phyloP scores from a whole-genome alignment of 2,329 filamentous ascomycete genomes.

The Phaeoacremonium minimum region DNA sequence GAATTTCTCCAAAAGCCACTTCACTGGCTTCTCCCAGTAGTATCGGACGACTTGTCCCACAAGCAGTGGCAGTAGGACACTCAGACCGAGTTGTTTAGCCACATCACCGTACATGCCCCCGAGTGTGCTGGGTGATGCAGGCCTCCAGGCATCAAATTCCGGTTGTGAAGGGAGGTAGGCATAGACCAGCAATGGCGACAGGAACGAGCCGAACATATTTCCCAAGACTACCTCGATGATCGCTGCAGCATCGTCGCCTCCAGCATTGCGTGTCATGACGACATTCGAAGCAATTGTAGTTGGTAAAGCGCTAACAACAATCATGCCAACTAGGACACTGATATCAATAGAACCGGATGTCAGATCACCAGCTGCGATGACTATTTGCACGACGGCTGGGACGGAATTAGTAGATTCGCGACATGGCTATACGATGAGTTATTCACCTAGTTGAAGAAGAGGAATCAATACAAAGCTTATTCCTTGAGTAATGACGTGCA shows the following conservation, averaged over 20 bases:
- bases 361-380: conserved; percentile 39
- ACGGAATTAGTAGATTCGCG: conserved; percentile 9
- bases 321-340: conserved; percentile 62
- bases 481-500: conserved; percentile 64
- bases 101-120: conserved; percentile 61
- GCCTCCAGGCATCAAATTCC: conserved; percentile 51
- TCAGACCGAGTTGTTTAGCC: conserved; percentile 64
- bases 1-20: conserved; percentile 48
- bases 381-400: conserved; percentile 39
- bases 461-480: conserved; percentile 65
- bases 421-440: not conserved
- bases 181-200: conserved; percentile 60
- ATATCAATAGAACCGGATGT: conserved; percentile 55
- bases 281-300: conserved; percentile 72
- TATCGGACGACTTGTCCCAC: conserved; percentile 57
- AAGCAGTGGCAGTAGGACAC: conserved; percentile 59
- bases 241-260: conserved; percentile 62
- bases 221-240: conserved; percentile 67
- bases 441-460: conserved; percentile 52
- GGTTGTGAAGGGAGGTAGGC: conserved; percentile 50
- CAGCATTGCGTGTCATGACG: conserved; percentile 66
- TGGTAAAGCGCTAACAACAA: conserved; percentile 63
- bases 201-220: conserved; percentile 64
- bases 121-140: conserved; percentile 46
- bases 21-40: conserved; percentile 44